Evolutionary conservation across 306 rosid species (phyloP), one percentile per base, ranked within the genome.

Genomic region (Coriaria nepalensis): DNA sequence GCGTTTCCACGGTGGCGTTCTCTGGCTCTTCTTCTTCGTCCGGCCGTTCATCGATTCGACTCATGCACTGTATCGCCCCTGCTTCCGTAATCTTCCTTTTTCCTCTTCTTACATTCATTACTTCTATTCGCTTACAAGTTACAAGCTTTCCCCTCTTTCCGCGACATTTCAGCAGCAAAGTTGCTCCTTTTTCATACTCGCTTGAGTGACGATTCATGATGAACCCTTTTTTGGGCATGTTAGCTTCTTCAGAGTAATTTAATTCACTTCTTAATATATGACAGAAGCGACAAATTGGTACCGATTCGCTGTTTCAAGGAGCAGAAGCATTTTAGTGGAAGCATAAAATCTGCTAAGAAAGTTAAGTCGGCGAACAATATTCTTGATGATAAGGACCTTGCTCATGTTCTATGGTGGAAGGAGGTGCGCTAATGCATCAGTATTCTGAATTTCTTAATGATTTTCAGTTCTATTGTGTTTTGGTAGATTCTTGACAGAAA

Each of bases 341-440:
- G 78, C 60, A 49, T 54, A 59, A 88, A 69, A 65, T 56, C 67
- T 35, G 48, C 72, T 49, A 83, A 76, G 78, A 83, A 81, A 68
- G 47, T 52, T 33, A 72, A 46, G 65, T 65, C 57, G 35, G 51
- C 45, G 40, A 70, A 57, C 14, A 57, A 60, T 65, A 65, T 66
- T 59, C 61, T 68, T 39, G 78, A 74, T 49, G 93, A 88, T 66
- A 88, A 77, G 65, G 78, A 65, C 55, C 71, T 81, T 60, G 69
- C 84, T 70, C 81, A 77, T 72, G 70, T 88, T 56, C 14, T 73
- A 33, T 88, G 97, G 95, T 83, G 97, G 95, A 81, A 81, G 63
- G 90, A 81, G 93, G 97, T 83, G 15, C 9, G 47, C 43, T 65
- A 42, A 33, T 48, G 37, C 43, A 40, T 35, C 13, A 13, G 4